Evolutionary conservation across 2,329 filamentous ascomycete genomes (phyloP).

Genomic region (Neocucurbitaria cava): DNA sequence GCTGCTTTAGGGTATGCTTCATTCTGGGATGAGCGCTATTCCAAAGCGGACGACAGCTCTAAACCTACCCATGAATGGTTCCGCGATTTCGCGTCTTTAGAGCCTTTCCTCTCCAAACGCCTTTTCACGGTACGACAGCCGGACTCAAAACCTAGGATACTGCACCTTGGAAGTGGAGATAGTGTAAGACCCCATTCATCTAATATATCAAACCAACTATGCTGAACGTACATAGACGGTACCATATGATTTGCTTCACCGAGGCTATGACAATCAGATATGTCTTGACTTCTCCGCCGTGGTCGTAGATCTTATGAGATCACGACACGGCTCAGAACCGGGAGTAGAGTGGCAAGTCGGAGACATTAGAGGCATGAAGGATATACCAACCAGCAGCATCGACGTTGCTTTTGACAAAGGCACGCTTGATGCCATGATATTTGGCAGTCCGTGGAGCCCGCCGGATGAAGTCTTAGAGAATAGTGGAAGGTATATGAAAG

Average conservation of each 20-base stretch:
- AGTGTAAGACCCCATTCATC: slow-evolving; percentile 51
- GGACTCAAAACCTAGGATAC: slow-evolving; percentile 50
- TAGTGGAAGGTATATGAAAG: slow-evolving; percentile 57
- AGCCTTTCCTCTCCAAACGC: slow-evolving; percentile 55
- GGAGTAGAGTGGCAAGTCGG: slow-evolving; percentile 59
- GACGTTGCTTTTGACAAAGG: slow-evolving; percentile 66
- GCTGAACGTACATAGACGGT: slow-evolving; percentile 53
- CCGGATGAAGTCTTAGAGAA: slow-evolving; percentile 59
- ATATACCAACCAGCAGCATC: slow-evolving; percentile 51
- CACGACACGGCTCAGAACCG: slow-evolving; percentile 47
- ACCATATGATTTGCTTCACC: slow-evolving; percentile 55
- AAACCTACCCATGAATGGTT: slow-evolving; percentile 63
- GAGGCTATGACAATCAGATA: slow-evolving; percentile 60
- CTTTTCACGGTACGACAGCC: slow-evolving; percentile 49
- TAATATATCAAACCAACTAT: neutral
- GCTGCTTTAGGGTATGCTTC: slow-evolving; percentile 13
- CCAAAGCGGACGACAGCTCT: slow-evolving; percentile 40
- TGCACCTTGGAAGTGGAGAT: slow-evolving; percentile 66
- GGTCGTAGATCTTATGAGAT: slow-evolving; percentile 61
- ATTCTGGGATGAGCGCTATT: slow-evolving; percentile 62
- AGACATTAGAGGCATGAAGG: slow-evolving; percentile 61
- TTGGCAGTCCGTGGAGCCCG: slow-evolving; percentile 62
- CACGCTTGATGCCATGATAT: slow-evolving; percentile 64
- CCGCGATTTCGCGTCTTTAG: slow-evolving; percentile 56
- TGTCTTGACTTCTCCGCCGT: slow-evolving; percentile 65